Base-by-base conservation (phyloP, 306 rosid species). In the Quercus variabilis region DNA sequence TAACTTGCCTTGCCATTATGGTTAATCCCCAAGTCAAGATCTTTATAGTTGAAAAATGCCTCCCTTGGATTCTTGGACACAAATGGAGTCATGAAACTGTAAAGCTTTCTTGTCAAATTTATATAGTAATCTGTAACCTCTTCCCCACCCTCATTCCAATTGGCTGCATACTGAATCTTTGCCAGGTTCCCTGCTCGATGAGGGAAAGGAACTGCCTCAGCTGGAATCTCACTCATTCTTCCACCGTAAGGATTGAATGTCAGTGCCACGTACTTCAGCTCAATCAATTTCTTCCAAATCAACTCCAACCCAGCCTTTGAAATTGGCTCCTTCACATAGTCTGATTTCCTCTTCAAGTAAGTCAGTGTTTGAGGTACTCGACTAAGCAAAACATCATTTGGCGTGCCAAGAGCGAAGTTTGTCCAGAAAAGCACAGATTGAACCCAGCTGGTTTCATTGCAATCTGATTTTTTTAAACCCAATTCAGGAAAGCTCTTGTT, bases 241-340 rank as follows among this genome's bases (percentile, higher is more conserved):
- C 93, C 93, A 52, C 93, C 91, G 35, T 90, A 90, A 35, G 93
- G 93, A 62, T 90, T 82, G 73, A 84, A 84, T 23, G 58, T 79
- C 49, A 90, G 58, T 5, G 23, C 21, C 6, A 78, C 72, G 5
- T 74, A 75, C 35, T 78, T 87, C 65, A 90, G 71, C 3, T 90
- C 85, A 68, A 90, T 84, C 91, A 90, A 84, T 71, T 84, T 90
- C 69, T 82, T 85, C 91, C 91, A 86, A 63, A 87, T 84, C 18
- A 78, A 77, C 65, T 86, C 87, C 71, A 77, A 79, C 6, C 78
- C 86, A 25, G 43, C 80, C 26, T 76, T 87, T 3, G 91, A 56
- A 78, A 90, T 38, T 0, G 46, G 46, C 46, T 38, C 11, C 46
- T 38, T 7, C 46, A 38, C 46, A 7, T 87, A 12, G 83, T 90